Percentiles rank a stretch among this genome's conserved stretches.
Evolutionary conservation across 129 eudicot species (phyloP).

Genomic region (Ambrosia trifida): DNA sequence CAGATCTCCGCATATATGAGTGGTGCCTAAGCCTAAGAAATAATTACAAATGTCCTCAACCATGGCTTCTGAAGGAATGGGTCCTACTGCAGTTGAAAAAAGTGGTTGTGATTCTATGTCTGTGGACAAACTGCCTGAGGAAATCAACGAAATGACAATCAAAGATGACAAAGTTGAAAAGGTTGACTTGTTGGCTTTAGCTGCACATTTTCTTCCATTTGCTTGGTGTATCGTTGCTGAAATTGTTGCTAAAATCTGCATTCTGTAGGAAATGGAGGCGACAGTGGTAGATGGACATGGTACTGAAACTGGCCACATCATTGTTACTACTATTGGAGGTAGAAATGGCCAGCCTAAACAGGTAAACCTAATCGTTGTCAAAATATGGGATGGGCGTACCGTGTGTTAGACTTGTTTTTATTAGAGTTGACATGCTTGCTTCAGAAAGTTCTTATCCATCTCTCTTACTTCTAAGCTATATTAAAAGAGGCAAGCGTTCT

Average conservation of each 20-base stretch:
- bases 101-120: conserved; percentile 41
- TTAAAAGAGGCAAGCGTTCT: no score
- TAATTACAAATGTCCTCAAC: not conserved
- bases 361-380: conserved; percentile 25
- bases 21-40: conserved; percentile 17
- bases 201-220: not conserved
- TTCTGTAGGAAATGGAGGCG: conserved; percentile 56
- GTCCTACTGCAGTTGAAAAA: conserved; percentile 34
- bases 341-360: conserved; percentile 67
- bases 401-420: no score
- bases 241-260: conserved; percentile 15
- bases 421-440: no score
- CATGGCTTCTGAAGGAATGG: conserved; percentile 43
- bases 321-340: conserved; percentile 67
- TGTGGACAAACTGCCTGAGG: conserved; percentile 59
- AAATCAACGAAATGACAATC: conserved; percentile 64
- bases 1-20: conserved; percentile 23
- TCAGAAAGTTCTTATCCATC: no score
- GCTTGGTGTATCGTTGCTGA: not conserved
- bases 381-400: not conserved
- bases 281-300: conserved; percentile 67
- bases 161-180: conserved; percentile 58
- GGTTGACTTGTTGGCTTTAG: conserved; percentile 26
- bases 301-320: conserved; percentile 66
- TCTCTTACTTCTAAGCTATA: no score